A percentile compares a stretch with the other conserved stretches of the same genome.
phyloP scores from a whole-genome alignment of 2,329 filamentous ascomycete species.

The Neofusicoccum laricinum region DNA sequence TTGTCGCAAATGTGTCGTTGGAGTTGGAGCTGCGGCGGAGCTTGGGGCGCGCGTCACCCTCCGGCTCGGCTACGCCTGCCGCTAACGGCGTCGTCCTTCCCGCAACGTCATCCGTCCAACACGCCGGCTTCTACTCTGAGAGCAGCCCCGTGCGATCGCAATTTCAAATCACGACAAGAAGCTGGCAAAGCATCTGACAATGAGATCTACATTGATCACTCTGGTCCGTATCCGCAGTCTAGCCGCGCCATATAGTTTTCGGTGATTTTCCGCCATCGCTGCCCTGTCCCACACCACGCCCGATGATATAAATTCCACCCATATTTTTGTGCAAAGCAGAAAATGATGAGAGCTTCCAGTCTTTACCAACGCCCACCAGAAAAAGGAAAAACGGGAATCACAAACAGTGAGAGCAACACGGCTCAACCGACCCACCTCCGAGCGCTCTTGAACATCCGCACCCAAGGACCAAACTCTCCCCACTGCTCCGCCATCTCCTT shows the following conservation, averaged over 20 bases:
- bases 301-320: background rate
- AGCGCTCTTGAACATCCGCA: slow-evolving; percentile 81
- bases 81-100: background rate
- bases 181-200: too few relatives aligned
- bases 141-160: too few relatives aligned
- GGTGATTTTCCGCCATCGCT: background rate
- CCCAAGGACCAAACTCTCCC: slow-evolving; percentile 83
- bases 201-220: background rate
- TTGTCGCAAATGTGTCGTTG: slow-evolving; percentile 5
- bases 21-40: slow-evolving; percentile 4
- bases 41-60: background rate
- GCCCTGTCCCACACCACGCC: background rate
- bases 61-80: background rate
- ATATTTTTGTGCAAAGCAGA: background rate
- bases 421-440: slow-evolving; percentile 75
- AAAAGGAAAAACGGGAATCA: background rate
- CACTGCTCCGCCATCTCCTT: slow-evolving; percentile 59
- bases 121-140: too few relatives aligned
- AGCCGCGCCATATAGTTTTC: background rate
- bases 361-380: background rate
- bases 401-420: background rate
- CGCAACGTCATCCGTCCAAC: too few relatives aligned
- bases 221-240: background rate
- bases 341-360: background rate
- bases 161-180: too few relatives aligned